phyloP scores from a whole-genome alignment of 1,284 basidiomycete genomes.

The Fomitopsis pinicola region DNA sequence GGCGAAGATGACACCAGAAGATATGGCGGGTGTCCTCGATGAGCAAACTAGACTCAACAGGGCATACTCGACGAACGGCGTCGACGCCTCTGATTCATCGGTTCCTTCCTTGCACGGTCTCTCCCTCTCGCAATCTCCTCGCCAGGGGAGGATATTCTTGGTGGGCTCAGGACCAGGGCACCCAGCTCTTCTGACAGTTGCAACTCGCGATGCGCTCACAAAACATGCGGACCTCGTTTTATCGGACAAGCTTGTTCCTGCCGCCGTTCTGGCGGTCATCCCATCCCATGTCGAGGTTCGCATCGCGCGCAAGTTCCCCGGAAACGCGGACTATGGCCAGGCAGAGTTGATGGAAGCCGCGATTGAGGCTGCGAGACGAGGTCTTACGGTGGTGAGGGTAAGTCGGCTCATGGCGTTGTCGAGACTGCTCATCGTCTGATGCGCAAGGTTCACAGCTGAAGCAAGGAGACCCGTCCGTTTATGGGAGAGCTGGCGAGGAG shows the following conservation, averaged over 20 bases:
- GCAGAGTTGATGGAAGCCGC: conserved; percentile 92
- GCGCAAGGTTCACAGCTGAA: conserved; percentile 61
- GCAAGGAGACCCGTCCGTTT: conserved; percentile 95
- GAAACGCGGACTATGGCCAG: conserved; percentile 94
- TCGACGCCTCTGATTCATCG: not conserved
- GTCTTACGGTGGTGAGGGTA: conserved; percentile 85
- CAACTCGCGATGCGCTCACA: conserved; percentile 81
- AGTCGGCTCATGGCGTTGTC: conserved; percentile 20
- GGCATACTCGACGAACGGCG: conserved; percentile 15
- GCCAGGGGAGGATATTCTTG: conserved; percentile 74
- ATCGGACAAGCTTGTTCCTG: conserved; percentile 96
- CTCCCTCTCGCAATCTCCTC: conserved; percentile 27
- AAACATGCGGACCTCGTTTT: conserved; percentile 82
- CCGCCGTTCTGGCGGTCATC: conserved; percentile 84
- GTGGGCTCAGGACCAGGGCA: conserved; percentile 95
- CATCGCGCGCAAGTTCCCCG: conserved; percentile 96
- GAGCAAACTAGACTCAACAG: conserved; percentile 27
- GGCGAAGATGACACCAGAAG: conserved; percentile 59
- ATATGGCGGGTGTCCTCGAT: conserved; percentile 65
- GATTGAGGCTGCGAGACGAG: conserved; percentile 73
- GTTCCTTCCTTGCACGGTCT: conserved; percentile 24
- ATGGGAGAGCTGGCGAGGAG: conserved; percentile 93
- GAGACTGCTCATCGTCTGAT: not conserved
- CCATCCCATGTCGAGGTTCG: conserved; percentile 67
- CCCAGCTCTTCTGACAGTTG: conserved; percentile 85